Conservation (phyloP, 331 rosid species). For the Spiraea crenata region DNA sequence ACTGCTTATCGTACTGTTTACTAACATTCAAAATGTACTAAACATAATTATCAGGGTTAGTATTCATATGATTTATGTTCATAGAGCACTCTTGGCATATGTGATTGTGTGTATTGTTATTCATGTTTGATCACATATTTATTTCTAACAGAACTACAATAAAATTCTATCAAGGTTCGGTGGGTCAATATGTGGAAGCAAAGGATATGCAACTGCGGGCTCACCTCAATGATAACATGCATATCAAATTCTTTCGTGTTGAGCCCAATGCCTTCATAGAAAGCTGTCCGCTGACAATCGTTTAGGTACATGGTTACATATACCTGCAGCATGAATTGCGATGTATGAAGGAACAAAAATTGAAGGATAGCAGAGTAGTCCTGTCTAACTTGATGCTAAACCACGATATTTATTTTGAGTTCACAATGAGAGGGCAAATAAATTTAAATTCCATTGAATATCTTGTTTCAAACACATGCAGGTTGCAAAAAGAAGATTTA, state of each 20-base stretch:
- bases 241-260: slow-evolving; percentile 90
- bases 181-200: not conserved
- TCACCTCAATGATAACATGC: slow-evolving; percentile 99
- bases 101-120: no score
- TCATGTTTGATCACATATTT: no score
- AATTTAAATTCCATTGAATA: not conserved
- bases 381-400: slow-evolving; percentile 2
- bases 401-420: not conserved
- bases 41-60: no score
- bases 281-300: slow-evolving; percentile 93
- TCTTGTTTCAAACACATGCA: not conserved
- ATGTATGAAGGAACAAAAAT: not conserved
- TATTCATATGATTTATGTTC: no score
- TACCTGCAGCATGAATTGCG: slow-evolving; percentile 54
- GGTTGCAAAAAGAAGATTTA: not conserved
- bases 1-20: no score
- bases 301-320: slow-evolving; percentile 97
- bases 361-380: slow-evolving; percentile 4
- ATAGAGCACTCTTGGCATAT: no score
- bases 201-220: slow-evolving; percentile 8
- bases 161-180: not conserved
- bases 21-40: no score
- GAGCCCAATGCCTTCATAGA: slow-evolving; percentile 95
- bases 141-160: no score
- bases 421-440: not conserved